Conservation (phyloP, 2,329 filamentous ascomycete genomes). For the Massarina eburnea region DNA sequence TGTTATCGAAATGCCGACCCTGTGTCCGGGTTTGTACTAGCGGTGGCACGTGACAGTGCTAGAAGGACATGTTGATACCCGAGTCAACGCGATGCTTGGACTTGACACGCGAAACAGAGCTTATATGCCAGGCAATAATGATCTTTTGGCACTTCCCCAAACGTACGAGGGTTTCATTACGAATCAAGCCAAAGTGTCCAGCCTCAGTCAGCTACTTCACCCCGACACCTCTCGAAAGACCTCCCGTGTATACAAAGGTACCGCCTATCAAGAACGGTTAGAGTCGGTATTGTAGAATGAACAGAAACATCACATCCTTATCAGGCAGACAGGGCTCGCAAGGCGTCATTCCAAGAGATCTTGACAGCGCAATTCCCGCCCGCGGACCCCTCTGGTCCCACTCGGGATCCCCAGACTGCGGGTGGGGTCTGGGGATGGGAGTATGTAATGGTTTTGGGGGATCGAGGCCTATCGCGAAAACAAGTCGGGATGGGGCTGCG, state of each 20-base stretch:
- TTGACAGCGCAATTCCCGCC: neutral
- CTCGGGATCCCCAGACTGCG: neutral
- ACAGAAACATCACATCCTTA: too few species aligned
- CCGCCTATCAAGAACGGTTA: neutral
- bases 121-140: too few species aligned
- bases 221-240: neutral
- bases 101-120: too few species aligned
- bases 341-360: neutral
- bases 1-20: neutral
- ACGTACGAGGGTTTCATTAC: conserved; percentile 19
- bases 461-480: neutral
- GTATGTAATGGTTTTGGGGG: neutral
- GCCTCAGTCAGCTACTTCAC: neutral
- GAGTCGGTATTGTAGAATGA: too few species aligned
- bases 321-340: too few species aligned
- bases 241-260: neutral
- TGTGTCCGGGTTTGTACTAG: conserved; percentile 4
- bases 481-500: neutral
- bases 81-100: too few species aligned
- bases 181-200: conserved; percentile 12
- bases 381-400: neutral
- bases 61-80: conserved; percentile 10
- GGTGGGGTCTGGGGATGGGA: neutral
- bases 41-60: conserved; percentile 15
- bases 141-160: neutral